Evolutionary conservation across 805 yeast genomes (phyloP).

Genomic region (Metschnikowia cubensis): DNA sequence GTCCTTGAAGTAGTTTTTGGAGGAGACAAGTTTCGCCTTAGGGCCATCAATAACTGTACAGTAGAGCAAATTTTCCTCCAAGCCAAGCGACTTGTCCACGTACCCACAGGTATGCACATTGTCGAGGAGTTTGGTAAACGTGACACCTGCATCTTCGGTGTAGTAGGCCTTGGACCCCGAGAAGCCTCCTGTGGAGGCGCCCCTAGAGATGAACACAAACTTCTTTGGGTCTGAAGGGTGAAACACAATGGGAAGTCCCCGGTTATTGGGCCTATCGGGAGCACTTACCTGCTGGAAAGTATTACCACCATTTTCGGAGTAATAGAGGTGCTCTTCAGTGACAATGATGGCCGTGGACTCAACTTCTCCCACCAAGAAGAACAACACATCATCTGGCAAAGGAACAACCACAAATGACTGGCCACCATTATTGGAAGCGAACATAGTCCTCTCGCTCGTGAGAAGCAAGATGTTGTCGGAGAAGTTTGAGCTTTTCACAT

Average conservation of each 20-base stretch:
- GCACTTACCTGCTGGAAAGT: slow-evolving; percentile 44
- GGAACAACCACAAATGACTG: slow-evolving; percentile 40
- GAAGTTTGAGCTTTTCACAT: slow-evolving; percentile 27
- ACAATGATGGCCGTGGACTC: slow-evolving; percentile 54
- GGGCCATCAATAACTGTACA: slow-evolving; percentile 52
- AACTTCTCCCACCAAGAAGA: slow-evolving; percentile 58
- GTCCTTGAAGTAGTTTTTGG: slow-evolving; percentile 49
- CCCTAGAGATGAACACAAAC: slow-evolving; percentile 68
- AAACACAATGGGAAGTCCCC: slow-evolving; percentile 49
- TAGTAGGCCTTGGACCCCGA: slow-evolving; percentile 40
- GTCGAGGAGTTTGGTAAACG: slow-evolving; percentile 52
- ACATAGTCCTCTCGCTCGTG: slow-evolving; percentile 50
- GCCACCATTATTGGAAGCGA: slow-evolving; percentile 72
- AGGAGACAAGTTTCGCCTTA: slow-evolving; percentile 37
- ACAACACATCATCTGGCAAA: slow-evolving; percentile 40
- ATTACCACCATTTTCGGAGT: slow-evolving; percentile 67
- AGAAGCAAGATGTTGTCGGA: slow-evolving; percentile 49
- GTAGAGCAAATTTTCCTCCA: slow-evolving; percentile 48
- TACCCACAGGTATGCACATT: slow-evolving; percentile 62
- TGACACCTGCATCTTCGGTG: slow-evolving; percentile 64
- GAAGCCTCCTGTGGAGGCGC: slow-evolving; percentile 35
- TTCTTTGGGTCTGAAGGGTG: slow-evolving; percentile 52
- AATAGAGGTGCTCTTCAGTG: slow-evolving; percentile 49
- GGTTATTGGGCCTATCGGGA: slow-evolving; percentile 37
- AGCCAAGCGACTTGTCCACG: slow-evolving; percentile 51